Evolutionary conservation across 2,329 filamentous ascomycete genomes (phyloP).

Genomic region (Arthroderma sp.): DNA sequence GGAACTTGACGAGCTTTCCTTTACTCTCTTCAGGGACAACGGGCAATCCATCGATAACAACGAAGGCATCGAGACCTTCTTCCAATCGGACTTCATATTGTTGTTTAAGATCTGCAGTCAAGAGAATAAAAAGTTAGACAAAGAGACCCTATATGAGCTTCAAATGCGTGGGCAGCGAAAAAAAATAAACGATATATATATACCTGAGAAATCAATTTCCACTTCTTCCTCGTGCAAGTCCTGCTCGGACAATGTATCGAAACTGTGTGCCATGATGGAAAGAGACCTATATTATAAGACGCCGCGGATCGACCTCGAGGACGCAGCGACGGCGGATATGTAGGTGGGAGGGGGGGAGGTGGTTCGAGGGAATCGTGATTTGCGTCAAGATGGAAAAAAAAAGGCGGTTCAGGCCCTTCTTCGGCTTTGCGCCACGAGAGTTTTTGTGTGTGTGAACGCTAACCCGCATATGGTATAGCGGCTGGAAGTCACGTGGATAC

Average conservation of each 20-base stretch:
- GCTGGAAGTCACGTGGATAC: no score
- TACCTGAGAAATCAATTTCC: slow-evolving; percentile 78
- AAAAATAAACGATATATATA: slow-evolving; percentile 11
- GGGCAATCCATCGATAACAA: slow-evolving; percentile 89
- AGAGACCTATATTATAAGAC: background rate
- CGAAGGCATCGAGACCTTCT: slow-evolving; percentile 89
- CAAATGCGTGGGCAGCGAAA: background rate
- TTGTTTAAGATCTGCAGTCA: slow-evolving; percentile 59
- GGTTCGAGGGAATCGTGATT: no score
- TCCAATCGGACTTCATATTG: slow-evolving; percentile 94
- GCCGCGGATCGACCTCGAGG: no score
- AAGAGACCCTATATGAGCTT: no score
- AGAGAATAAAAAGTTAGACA: no score
- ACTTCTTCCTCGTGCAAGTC: slow-evolving; percentile 84
- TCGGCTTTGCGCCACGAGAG: no score
- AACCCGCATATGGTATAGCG: no score
- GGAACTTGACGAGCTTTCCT: slow-evolving; percentile 88
- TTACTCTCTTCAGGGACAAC: slow-evolving; percentile 80
- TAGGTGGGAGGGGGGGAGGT: no score
- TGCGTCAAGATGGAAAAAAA: no score
- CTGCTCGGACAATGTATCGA: slow-evolving; percentile 82
- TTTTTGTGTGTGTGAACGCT: no score
- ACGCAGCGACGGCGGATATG: no score
- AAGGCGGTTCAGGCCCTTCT: no score
- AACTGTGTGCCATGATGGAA: slow-evolving; percentile 78